These are phyloP conservation scores for Stephania japonica DNA, from an alignment of 164 flowering plant genomes.

Conservation along the genomic window DNA sequence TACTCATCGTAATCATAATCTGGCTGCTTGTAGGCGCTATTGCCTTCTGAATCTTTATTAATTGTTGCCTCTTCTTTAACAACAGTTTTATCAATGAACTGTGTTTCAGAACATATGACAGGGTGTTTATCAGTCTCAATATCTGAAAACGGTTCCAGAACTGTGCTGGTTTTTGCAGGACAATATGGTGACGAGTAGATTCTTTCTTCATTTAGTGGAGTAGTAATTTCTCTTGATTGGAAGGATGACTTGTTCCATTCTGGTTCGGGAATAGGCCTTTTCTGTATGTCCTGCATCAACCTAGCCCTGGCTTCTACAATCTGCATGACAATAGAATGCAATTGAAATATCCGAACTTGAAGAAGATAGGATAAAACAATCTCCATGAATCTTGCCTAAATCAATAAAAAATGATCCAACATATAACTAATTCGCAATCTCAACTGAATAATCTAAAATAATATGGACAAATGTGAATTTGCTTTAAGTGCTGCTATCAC, in stretches of 20 bases:
- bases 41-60: conserved; percentile 23
- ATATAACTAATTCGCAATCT: background rate
- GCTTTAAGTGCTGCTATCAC: background rate
- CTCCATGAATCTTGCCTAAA: background rate
- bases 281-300: conserved; percentile 46
- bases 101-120: conserved; percentile 34
- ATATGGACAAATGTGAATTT: background rate
- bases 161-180: conserved; percentile 23
- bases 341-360: background rate
- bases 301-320: conserved; percentile 72
- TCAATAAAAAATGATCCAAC: background rate
- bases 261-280: conserved; percentile 22
- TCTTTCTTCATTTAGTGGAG: conserved; percentile 30
- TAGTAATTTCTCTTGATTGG: conserved; percentile 18
- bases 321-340: conserved; percentile 30
- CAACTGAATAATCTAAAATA: background rate
- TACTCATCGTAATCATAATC: conserved; percentile 49
- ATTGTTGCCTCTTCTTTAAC: conserved; percentile 45
- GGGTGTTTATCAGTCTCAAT: conserved; percentile 49
- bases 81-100: conserved; percentile 55
- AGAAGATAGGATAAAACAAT: background rate
- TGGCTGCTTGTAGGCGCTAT: conserved; percentile 29
- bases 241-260: conserved; percentile 20
- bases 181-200: conserved; percentile 28
- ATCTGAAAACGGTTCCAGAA: conserved; percentile 24